These are phyloP conservation scores for Antitrichia curtipendula DNA, from an alignment of 225 moss, liverwort and hornwort species.

Conservation along the genomic window DNA sequence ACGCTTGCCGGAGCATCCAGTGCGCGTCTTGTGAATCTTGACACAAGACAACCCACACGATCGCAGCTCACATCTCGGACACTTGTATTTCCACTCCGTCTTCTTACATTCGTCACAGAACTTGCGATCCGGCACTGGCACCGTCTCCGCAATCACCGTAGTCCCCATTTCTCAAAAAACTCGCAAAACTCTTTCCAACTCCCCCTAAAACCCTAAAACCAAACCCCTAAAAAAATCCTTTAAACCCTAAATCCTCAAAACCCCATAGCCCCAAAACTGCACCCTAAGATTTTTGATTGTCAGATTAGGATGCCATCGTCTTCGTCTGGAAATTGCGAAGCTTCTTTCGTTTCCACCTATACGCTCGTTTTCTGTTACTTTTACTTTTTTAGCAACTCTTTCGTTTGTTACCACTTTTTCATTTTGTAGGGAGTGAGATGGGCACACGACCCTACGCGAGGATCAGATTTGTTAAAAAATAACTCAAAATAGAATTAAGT, in stretches of 20 bases:
- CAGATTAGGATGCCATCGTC: not conserved
- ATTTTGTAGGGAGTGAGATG: not conserved
- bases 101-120: slow-evolving; percentile 68
- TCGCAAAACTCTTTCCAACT: not conserved
- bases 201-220: not conserved
- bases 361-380: not conserved
- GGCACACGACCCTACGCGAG: too few relatives aligned
- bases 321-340: too few relatives aligned
- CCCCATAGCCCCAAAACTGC: not conserved
- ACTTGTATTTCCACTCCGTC: slow-evolving; percentile 68
- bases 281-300: not conserved
- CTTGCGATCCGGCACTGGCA: not conserved
- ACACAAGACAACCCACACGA: slow-evolving; percentile 74
- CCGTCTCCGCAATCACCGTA: not conserved
- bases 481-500: too few relatives aligned
- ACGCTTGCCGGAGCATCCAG: slow-evolving; percentile 70
- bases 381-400: not conserved
- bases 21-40: slow-evolving; percentile 68
- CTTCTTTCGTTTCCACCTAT: too few relatives aligned
- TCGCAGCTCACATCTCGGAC: slow-evolving; percentile 72
- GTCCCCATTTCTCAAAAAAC: slow-evolving; percentile 3
- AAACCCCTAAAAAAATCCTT: too few relatives aligned
- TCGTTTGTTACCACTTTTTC: not conserved
- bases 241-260: not conserved
- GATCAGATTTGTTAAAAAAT: too few relatives aligned